Conservation (phyloP, 1,284 basidiomycete species). For the Trichosporon sp. region DNA sequence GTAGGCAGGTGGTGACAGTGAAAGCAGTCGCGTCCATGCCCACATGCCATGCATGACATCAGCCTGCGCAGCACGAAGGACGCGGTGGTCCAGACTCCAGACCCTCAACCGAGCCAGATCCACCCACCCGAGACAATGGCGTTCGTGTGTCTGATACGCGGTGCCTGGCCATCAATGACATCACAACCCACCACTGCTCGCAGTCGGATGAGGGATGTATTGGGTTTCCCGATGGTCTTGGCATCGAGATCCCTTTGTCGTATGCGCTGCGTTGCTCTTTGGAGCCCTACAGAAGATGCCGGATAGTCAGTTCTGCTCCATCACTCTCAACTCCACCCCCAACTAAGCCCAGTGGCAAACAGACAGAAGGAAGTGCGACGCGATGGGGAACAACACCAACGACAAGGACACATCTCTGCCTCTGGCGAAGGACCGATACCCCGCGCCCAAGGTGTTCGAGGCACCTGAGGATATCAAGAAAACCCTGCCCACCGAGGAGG, state of each 20-base stretch:
- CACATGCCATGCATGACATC: background rate
- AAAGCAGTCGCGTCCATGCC: background rate
- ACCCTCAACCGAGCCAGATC: background rate
- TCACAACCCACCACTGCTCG: background rate
- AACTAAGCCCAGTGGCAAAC: too few species aligned
- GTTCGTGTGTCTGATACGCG: background rate
- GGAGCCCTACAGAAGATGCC: too few species aligned
- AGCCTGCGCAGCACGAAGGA: background rate
- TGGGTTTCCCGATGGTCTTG: background rate
- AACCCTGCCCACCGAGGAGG: slow-evolving; percentile 49
- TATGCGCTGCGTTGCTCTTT: background rate
- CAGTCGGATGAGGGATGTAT: background rate
- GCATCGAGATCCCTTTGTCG: background rate
- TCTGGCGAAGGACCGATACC: slow-evolving; percentile 36
- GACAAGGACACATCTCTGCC: slow-evolving; percentile 11
- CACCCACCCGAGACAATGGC: background rate
- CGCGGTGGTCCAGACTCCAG: background rate
- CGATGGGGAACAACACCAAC: slow-evolving; percentile 3
- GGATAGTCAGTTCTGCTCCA: too few species aligned
- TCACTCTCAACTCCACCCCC: too few species aligned
- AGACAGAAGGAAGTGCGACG: too few species aligned
- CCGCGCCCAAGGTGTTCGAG: slow-evolving; percentile 41
- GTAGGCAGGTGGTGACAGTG: too few species aligned
- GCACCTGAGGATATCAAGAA: slow-evolving; percentile 39
- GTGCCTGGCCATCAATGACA: background rate